A percentile compares a stretch with the other conserved stretches of the same genome.
Conservation (phyloP, 129 eudicot species). For the Centrapalus pauciflorus region DNA sequence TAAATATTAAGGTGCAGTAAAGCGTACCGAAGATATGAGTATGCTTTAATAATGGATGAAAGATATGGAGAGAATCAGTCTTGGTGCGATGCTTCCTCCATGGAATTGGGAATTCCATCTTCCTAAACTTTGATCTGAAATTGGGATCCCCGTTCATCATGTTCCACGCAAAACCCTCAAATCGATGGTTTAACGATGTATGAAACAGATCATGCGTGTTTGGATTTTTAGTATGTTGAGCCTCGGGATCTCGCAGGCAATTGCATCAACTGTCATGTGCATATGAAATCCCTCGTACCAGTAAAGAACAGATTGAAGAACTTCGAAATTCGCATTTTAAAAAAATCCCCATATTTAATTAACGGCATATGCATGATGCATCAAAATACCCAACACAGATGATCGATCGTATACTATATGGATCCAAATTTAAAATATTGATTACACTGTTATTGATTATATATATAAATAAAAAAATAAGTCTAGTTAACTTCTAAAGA, state of each 20-base stretch:
- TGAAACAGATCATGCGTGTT: background rate
- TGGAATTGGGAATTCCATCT: slow-evolving; percentile 19
- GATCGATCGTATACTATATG: too few relatives aligned
- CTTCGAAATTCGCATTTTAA: background rate
- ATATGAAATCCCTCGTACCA: slow-evolving; percentile 6
- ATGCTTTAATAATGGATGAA: background rate
- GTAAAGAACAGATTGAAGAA: background rate
- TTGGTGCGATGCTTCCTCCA: slow-evolving; percentile 25
- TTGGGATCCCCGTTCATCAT: slow-evolving; percentile 34
- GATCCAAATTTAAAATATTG: too few relatives aligned
- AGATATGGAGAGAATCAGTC: slow-evolving; percentile 7
- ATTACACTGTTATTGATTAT: too few relatives aligned
- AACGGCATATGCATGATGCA: too few relatives aligned
- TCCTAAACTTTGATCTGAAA: slow-evolving; percentile 16
- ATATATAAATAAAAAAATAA: too few relatives aligned
- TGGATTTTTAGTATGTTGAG: background rate
- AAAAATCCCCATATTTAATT: too few relatives aligned
- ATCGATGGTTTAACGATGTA: background rate
- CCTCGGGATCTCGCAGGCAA: slow-evolving; percentile 24
- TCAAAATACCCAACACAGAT: too few relatives aligned
- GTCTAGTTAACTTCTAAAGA: too few relatives aligned
- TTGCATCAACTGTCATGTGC: background rate
- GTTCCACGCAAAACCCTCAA: slow-evolving; percentile 9
- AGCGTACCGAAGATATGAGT: slow-evolving; percentile 7
- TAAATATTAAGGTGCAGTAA: background rate